phyloP scores from a whole-genome alignment of 768 basidiomycete species.

The Fibroporia radiculosa region DNA sequence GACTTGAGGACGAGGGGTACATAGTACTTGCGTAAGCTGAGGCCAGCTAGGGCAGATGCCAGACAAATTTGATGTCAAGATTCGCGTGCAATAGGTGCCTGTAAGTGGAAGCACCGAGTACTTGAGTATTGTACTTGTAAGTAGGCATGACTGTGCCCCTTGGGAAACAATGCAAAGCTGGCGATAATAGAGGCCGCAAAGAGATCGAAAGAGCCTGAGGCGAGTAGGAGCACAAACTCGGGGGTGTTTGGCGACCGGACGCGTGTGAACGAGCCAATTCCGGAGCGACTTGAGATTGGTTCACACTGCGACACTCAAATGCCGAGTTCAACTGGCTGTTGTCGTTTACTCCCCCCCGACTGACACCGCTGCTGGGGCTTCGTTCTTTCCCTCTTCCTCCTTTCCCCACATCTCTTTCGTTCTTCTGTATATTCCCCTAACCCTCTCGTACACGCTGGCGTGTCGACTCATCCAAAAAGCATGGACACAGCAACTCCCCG shows the following conservation, averaged over 20 bases:
- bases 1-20: too few relatives aligned
- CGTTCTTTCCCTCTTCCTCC: conserved; percentile 14
- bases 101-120: too few relatives aligned
- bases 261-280: conserved; percentile 2
- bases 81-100: too few relatives aligned
- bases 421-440: conserved; percentile 3
- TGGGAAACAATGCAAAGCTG: not conserved
- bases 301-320: not conserved
- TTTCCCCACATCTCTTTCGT: conserved; percentile 4
- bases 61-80: too few relatives aligned
- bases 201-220: not conserved
- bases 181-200: not conserved
- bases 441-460: conserved; percentile 35
- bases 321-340: conserved; percentile 5
- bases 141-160: too few relatives aligned
- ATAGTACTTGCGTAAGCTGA: too few relatives aligned
- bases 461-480: conserved; percentile 25
- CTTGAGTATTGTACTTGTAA: too few relatives aligned
- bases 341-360: conserved; percentile 6
- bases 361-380: conserved; percentile 10
- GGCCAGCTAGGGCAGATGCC: too few relatives aligned
- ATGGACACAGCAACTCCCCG: conserved; percentile 27
- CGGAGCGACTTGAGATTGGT: conserved; percentile 2
- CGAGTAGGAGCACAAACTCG: not conserved
- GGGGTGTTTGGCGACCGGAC: not conserved